Evolutionary conservation across 1,284 basidiomycete genomes (phyloP).

Genomic region (Phylloboletellus chloephorus): DNA sequence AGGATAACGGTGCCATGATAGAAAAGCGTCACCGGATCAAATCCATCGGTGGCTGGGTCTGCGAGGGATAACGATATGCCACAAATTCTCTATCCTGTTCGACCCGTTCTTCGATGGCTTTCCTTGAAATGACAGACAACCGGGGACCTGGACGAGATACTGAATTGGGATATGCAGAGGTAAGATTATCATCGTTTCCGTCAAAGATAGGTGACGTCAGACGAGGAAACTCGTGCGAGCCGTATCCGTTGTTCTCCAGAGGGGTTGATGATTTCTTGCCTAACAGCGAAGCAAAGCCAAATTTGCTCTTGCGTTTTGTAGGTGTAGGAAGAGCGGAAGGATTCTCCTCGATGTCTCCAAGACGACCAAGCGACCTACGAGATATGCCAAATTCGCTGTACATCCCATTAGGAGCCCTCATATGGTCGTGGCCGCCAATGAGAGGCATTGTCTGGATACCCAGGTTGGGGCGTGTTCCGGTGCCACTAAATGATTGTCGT

Average conservation of each 20-base stretch:
- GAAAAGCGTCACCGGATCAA: slow-evolving; percentile 42
- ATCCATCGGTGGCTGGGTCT: slow-evolving; percentile 53
- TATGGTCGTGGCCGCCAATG: slow-evolving; percentile 28
- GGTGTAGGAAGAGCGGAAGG: slow-evolving; percentile 33
- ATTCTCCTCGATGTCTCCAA: slow-evolving; percentile 44
- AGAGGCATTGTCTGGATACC: slow-evolving; percentile 44
- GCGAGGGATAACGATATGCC: slow-evolving; percentile 77
- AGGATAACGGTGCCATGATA: slow-evolving; percentile 7
- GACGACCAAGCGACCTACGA: slow-evolving; percentile 51
- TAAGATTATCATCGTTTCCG: slow-evolving; percentile 41
- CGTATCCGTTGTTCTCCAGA: slow-evolving; percentile 36
- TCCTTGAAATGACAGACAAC: slow-evolving; percentile 59
- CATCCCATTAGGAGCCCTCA: slow-evolving; percentile 31
- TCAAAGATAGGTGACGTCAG: slow-evolving; percentile 40
- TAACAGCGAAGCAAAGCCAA: slow-evolving; percentile 59
- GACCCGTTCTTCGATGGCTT: slow-evolving; percentile 69
- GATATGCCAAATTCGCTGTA: slow-evolving; percentile 68
- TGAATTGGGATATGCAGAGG: slow-evolving; percentile 40
- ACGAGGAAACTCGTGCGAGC: slow-evolving; percentile 41
- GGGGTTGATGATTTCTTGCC: slow-evolving; percentile 50
- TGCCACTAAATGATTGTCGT: slow-evolving; percentile 70
- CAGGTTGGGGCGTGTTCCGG: slow-evolving; percentile 50
- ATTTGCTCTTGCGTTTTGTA: slow-evolving; percentile 64
- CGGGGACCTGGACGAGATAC: slow-evolving; percentile 43
- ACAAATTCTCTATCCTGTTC: slow-evolving; percentile 75